Percentiles rank a stretch among this genome's conserved stretches.
phyloP scores from a whole-genome alignment of 2,329 filamentous ascomycete species.

The Claviceps pazoutovae region DNA sequence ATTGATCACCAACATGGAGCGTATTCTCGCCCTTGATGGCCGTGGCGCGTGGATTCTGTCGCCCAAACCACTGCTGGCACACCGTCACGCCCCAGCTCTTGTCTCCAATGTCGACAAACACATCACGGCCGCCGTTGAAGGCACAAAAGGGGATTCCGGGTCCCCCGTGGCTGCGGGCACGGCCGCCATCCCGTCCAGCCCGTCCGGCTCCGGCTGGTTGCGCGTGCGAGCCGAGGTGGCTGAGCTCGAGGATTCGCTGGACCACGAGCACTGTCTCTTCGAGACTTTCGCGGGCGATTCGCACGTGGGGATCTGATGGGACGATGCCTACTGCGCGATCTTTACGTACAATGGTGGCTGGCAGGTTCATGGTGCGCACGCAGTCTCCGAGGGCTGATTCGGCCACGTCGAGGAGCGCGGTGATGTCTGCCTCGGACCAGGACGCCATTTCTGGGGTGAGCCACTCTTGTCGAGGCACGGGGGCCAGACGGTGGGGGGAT shows the following conservation, averaged over 20 bases:
- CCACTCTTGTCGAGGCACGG: slow-evolving; percentile 55
- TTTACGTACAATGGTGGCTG: slow-evolving; percentile 72
- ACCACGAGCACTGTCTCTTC: slow-evolving; percentile 94
- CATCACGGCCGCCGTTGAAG: slow-evolving; percentile 94
- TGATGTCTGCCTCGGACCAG: slow-evolving; percentile 67
- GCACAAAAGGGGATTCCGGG: slow-evolving; percentile 72
- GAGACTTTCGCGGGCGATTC: slow-evolving; percentile 73
- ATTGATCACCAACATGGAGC: slow-evolving; percentile 92
- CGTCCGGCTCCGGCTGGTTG: slow-evolving; percentile 12
- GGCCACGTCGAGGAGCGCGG: slow-evolving; percentile 71
- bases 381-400: slow-evolving; percentile 75
- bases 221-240: slow-evolving; percentile 34
- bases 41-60: slow-evolving; percentile 11
- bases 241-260: slow-evolving; percentile 80
- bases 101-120: slow-evolving; percentile 97
- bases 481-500: slow-evolving; percentile 52
- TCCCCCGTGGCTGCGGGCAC: slow-evolving; percentile 7
- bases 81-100: slow-evolving; percentile 92
- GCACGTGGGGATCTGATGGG: slow-evolving; percentile 42
- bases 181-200: too few species aligned
- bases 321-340: slow-evolving; percentile 73
- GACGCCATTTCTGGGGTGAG: slow-evolving; percentile 63
- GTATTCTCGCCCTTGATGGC: slow-evolving; percentile 60
- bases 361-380: slow-evolving; percentile 62
- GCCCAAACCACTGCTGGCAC: slow-evolving; percentile 81